These are phyloP conservation scores for Nidula niveotomentosa DNA, from an alignment of 1,284 basidiomycete species.

Conservation along the genomic window DNA sequence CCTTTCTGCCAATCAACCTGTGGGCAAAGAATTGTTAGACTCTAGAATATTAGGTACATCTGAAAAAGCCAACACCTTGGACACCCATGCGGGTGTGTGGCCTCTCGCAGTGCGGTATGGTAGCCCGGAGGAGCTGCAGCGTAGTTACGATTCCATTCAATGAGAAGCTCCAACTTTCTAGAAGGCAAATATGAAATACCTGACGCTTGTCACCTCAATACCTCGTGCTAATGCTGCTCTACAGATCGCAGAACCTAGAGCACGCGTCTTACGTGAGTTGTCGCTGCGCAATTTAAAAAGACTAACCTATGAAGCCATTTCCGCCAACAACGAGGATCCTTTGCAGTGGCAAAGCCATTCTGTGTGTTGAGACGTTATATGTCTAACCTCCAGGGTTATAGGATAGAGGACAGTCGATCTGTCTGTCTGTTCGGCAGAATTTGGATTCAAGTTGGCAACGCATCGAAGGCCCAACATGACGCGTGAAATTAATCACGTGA, in stretches of 20 bases:
- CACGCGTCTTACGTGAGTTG: constrained; percentile 5
- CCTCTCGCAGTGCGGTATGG: constrained; percentile 89
- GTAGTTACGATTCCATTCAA: background rate
- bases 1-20: constrained; percentile 85
- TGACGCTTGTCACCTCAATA: constrained; percentile 87
- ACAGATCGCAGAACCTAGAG: constrained; percentile 88
- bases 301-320: constrained; percentile 88
- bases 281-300: constrained; percentile 3
- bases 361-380: no score
- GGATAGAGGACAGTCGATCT: no score
- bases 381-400: no score
- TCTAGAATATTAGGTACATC: constrained; percentile 4
- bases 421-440: no score
- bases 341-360: constrained; percentile 42
- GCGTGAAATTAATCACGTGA: no score
- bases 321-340: constrained; percentile 89
- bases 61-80: constrained; percentile 46
- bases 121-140: constrained; percentile 75
- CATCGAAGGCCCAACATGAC: no score
- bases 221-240: constrained; percentile 82
- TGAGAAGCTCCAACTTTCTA: background rate
- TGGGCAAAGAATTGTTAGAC: constrained; percentile 1
- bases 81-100: constrained; percentile 85
- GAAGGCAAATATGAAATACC: constrained; percentile 42
- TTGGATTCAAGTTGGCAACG: no score